Conservation (phyloP, 2,329 filamentous ascomycete species). For the Xylaria sp. region DNA sequence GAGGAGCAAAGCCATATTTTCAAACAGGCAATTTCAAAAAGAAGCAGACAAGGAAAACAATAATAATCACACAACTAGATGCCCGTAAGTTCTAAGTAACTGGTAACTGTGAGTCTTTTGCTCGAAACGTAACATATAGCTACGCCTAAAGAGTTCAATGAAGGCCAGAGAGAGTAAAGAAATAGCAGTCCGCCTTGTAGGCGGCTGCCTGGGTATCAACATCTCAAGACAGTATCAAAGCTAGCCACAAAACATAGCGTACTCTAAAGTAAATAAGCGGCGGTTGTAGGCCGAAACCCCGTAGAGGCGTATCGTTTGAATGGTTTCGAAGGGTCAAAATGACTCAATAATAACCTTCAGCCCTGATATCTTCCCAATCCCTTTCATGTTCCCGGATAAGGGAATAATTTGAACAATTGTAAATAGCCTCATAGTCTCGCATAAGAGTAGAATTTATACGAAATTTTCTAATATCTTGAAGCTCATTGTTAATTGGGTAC, state of each 20-base stretch:
- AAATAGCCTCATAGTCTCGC: too few species aligned
- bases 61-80: too few species aligned
- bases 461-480: too few species aligned
- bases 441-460: too few species aligned
- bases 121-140: not conserved
- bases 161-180: not conserved
- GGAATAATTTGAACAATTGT: too few species aligned
- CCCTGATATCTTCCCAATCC: too few species aligned
- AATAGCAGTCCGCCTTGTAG: not conserved
- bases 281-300: not conserved
- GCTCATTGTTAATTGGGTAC: too few species aligned
- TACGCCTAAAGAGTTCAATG: not conserved
- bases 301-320: not conserved
- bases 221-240: slow-evolving; percentile 2
- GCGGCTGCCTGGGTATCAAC: slow-evolving; percentile 6
- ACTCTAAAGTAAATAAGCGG: slow-evolving; percentile 5
- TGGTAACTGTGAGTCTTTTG: not conserved
- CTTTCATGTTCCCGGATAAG: too few species aligned
- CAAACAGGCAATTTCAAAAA: not conserved
- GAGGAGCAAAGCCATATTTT: not conserved
- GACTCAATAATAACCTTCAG: too few species aligned
- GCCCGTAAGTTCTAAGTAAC: slow-evolving; percentile 7
- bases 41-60: not conserved
- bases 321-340: not conserved
- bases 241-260: slow-evolving; percentile 7